Percentiles rank a stretch among this genome's conserved stretches.
Conservation (phyloP, 2,329 filamentous ascomycete genomes). For the Amauroascus niger region DNA sequence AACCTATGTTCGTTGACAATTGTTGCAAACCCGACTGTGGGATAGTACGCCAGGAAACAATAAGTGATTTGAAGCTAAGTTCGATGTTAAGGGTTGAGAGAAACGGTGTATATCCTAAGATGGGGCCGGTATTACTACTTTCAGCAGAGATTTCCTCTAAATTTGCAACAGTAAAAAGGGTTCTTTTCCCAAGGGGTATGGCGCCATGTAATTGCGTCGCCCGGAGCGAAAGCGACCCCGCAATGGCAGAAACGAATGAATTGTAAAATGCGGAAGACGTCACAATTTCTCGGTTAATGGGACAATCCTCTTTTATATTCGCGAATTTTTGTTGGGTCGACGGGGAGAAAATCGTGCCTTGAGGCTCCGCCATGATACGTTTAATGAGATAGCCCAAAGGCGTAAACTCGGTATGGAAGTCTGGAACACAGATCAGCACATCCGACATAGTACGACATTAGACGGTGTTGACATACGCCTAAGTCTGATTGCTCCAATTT, state of each 20-base stretch:
- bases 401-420: constrained; percentile 2
- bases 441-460: not conserved
- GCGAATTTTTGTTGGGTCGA: constrained; percentile 1
- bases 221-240: constrained; percentile 30
- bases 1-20: constrained; percentile 21
- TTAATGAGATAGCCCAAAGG: constrained; percentile 11
- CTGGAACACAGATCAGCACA: constrained; percentile 6
- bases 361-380: constrained; percentile 9
- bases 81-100: constrained; percentile 32
- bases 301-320: constrained; percentile 2
- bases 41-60: constrained; percentile 30
- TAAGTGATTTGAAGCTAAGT: constrained; percentile 28
- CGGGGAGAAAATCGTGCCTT: constrained; percentile 5
- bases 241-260: constrained; percentile 34
- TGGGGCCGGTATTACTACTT: not conserved
- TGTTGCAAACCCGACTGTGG: constrained; percentile 30
- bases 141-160: constrained; percentile 13
- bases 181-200: constrained; percentile 34
- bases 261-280: constrained; percentile 28
- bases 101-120: constrained; percentile 19
- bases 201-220: constrained; percentile 29
- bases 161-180: constrained; percentile 31
- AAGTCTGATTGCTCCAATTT: constrained; percentile 7
- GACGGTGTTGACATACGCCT: not conserved
- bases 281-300: constrained; percentile 3